Conservation (phyloP, 78 protist species). For the Guillardia theta region DNA sequence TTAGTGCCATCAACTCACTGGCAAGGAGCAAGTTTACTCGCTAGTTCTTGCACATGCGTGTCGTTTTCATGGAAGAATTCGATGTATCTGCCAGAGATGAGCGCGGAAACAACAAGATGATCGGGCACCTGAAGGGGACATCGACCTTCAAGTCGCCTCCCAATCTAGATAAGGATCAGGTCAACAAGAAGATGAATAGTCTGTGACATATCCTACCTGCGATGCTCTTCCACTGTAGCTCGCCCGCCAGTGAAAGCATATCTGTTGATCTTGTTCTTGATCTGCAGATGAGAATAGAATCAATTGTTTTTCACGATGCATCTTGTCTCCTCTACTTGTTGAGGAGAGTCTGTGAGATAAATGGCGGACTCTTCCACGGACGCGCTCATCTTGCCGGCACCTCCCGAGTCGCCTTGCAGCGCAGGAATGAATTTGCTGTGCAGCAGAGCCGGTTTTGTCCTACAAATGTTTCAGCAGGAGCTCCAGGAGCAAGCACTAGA, state of each 20-base stretch:
- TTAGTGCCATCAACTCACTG: too few species aligned
- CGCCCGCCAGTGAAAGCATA: conserved; percentile 95
- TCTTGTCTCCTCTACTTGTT: conserved; percentile 84
- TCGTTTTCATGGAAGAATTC: not conserved
- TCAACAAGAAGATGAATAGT: too few species aligned
- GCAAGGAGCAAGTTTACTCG: too few species aligned
- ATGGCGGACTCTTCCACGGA: conserved; percentile 80
- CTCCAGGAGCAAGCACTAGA: conserved; percentile 22
- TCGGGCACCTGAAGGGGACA: not conserved
- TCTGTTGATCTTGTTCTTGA: conserved; percentile 65
- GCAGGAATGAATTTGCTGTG: conserved; percentile 96
- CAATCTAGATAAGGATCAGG: too few species aligned
- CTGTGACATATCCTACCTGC: too few species aligned
- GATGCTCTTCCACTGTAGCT: conserved; percentile 88
- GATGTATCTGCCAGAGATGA: not conserved
- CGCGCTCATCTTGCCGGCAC: conserved; percentile 77
- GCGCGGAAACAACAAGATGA: not conserved
- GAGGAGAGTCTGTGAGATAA: conserved; percentile 90
- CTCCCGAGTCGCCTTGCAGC: conserved; percentile 75
- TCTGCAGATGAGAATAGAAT: not conserved
- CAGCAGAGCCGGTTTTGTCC: conserved; percentile 84
- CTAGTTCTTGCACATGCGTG: too few species aligned
- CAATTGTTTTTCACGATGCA: not conserved
- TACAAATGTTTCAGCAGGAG: not conserved
- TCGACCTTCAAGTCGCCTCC: not conserved